phyloP scores from a whole-genome alignment of 371 early-diverging fungal species.

The Mortierella sp. region DNA sequence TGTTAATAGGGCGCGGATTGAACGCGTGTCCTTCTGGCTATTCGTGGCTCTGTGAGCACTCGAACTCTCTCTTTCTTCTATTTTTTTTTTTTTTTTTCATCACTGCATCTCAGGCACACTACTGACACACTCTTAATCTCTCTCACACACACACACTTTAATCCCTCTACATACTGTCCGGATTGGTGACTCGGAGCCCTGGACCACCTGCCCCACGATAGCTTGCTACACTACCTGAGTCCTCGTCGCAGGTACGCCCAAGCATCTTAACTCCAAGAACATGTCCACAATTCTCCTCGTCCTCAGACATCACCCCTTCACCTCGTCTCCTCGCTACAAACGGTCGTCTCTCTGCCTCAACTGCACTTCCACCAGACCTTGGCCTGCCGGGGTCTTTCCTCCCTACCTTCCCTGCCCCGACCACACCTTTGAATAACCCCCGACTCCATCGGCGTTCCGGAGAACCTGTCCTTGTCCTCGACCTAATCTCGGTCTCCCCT shows the following conservation, averaged over 20 bases:
- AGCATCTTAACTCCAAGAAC: too few species aligned
- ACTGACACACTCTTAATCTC: too few species aligned
- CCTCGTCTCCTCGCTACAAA: background rate
- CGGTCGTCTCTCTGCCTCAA: background rate
- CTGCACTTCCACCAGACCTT: background rate
- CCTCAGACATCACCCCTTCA: background rate
- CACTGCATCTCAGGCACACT: too few species aligned
- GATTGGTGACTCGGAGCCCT: slow-evolving; percentile 36
- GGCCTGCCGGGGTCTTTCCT: background rate
- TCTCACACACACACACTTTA: too few species aligned
- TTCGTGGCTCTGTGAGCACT: too few species aligned
- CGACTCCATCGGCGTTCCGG: slow-evolving; percentile 26
- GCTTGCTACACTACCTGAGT: slow-evolving; percentile 42
- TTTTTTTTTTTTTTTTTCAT: too few species aligned
- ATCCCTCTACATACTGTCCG: slow-evolving; percentile 22
- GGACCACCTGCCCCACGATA: slow-evolving; percentile 31
- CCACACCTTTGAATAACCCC: slow-evolving; percentile 19
- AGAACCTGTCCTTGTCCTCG: too few species aligned
- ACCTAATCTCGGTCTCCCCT: background rate
- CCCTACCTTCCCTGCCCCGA: background rate
- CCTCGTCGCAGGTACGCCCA: background rate
- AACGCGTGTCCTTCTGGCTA: too few species aligned
- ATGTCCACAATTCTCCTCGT: background rate
- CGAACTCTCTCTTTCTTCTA: too few species aligned
- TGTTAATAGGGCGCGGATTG: too few species aligned